Conservation (phyloP, 2,329 filamentous ascomycete species). For the Xylariaceae sp. region DNA sequence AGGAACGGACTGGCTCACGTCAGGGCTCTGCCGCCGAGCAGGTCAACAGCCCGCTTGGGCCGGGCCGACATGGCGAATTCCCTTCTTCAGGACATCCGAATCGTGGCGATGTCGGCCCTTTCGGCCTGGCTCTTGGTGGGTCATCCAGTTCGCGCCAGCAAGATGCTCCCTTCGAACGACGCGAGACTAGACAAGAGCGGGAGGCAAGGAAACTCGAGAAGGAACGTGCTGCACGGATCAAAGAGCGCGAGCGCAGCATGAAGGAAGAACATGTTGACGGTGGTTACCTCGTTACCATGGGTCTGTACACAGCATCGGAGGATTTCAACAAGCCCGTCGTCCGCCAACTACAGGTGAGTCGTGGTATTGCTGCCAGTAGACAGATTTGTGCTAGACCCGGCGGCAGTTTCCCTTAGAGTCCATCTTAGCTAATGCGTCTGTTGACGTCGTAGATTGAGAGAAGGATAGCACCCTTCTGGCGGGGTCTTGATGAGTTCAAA, state of each 20-base stretch:
- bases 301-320: constrained; percentile 88
- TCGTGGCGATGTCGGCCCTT: constrained; percentile 54
- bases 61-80: constrained; percentile 21
- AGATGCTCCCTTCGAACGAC: constrained; percentile 63
- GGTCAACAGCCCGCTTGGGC: constrained; percentile 6
- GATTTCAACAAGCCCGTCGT: constrained; percentile 92
- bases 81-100: constrained; percentile 40
- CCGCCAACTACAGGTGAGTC: constrained; percentile 82
- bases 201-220: constrained; percentile 85
- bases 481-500: constrained; percentile 86
- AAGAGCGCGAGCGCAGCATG: constrained; percentile 90
- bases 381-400: too few relatives aligned
- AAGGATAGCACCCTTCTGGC: constrained; percentile 92
- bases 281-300: constrained; percentile 91
- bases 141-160: constrained; percentile 47
- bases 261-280: constrained; percentile 92
- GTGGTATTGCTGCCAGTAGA: too few relatives aligned
- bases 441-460: constrained; percentile 75
- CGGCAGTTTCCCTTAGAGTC: not conserved
- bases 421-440: constrained; percentile 18
- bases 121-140: constrained; percentile 49
- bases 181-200: constrained; percentile 89
- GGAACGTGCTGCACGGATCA: constrained; percentile 75
- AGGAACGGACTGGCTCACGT: constrained; percentile 18
- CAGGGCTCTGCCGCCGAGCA: constrained; percentile 15